Evolutionary conservation across 2,329 filamentous ascomycete genomes (phyloP), one percentile per base, ranked within the genome.

Genomic region (Elsinoe batatas): DNA sequence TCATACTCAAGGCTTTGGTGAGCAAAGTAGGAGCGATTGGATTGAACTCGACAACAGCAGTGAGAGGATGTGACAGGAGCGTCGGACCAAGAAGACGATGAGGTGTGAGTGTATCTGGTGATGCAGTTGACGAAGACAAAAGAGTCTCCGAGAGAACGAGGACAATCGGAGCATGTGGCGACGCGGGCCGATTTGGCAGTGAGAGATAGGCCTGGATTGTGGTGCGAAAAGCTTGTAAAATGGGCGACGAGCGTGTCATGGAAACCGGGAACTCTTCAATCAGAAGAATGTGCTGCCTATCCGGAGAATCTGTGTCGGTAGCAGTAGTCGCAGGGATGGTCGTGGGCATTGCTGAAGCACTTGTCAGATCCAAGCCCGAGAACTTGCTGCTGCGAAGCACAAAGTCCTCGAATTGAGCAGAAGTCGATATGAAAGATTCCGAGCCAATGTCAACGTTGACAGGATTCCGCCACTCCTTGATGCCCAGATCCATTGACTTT

Each of bases 381-480:
- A 93, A 95, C 60, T 84, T 87, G 56, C 88, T 85, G 54, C 88
- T 85, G 56, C 90, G 81, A 10, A 82, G 84, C 58, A 98, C 75
- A 62, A 97, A 98, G 59, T 97, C 91, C 62, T 95, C 88, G 65
- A 98, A 98, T 62, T 94, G 87, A 5, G 82, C 78, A 4, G 88
- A 82, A 30, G 84, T 78, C 1, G 90, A 91, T 40, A 83, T 75
- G 51, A 83, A 84, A 0, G 82, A 83, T 36, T 82, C 79, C 7
- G 78, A 71, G 1, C 79, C 75, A 1, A 78, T 79, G 30, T 80
- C 76, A 1, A 79, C 79, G 1, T 79, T 80, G 1, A 80, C 76
- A 1, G 91, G 90, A 66, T 95, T 96, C 66, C 83, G 87, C 93
- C 93, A 98, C 69, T 97, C 90, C 32, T 93, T 74, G 30, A 97